Evolutionary conservation across 768 basidiomycete species (phyloP).

Genomic region (Austroboletus festivus): DNA sequence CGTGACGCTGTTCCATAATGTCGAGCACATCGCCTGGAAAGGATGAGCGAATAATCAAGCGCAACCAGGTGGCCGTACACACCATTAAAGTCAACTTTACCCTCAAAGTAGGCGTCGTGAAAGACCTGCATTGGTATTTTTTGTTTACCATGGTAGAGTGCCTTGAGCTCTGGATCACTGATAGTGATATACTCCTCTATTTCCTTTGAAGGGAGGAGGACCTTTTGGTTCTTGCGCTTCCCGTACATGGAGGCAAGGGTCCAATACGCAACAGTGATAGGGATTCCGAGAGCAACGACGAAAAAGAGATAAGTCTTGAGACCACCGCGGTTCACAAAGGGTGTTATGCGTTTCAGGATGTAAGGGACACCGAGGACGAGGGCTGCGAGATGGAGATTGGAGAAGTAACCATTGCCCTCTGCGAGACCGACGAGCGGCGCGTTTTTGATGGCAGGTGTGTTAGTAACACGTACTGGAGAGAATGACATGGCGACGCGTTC

Average conservation of each 20-base stretch:
- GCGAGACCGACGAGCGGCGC: slow-evolving; percentile 78
- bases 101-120: slow-evolving; percentile 96
- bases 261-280: slow-evolving; percentile 88
- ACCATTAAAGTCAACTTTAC: slow-evolving; percentile 97
- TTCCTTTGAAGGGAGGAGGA: slow-evolving; percentile 77
- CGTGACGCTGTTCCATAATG: slow-evolving; percentile 89
- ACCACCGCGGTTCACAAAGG: slow-evolving; percentile 79
- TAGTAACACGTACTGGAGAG: slow-evolving; percentile 57
- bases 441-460: slow-evolving; percentile 76
- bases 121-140: slow-evolving; percentile 98
- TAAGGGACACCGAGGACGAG: slow-evolving; percentile 80
- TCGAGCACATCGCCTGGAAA: slow-evolving; percentile 85
- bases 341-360: slow-evolving; percentile 76
- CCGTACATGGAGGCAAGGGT: slow-evolving; percentile 81
- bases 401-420: slow-evolving; percentile 85
- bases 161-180: slow-evolving; percentile 78
- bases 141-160: slow-evolving; percentile 73
- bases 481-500: slow-evolving; percentile 36
- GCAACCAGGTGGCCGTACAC: slow-evolving; percentile 22
- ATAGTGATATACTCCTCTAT: slow-evolving; percentile 90
- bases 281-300: slow-evolving; percentile 67
- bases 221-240: slow-evolving; percentile 77
- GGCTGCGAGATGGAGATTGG: slow-evolving; percentile 73
- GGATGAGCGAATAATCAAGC: background rate
- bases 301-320: slow-evolving; percentile 86